Conservation (phyloP, 2,329 filamentous ascomycete species). For the Ophiostoma himal-ulmi region DNA sequence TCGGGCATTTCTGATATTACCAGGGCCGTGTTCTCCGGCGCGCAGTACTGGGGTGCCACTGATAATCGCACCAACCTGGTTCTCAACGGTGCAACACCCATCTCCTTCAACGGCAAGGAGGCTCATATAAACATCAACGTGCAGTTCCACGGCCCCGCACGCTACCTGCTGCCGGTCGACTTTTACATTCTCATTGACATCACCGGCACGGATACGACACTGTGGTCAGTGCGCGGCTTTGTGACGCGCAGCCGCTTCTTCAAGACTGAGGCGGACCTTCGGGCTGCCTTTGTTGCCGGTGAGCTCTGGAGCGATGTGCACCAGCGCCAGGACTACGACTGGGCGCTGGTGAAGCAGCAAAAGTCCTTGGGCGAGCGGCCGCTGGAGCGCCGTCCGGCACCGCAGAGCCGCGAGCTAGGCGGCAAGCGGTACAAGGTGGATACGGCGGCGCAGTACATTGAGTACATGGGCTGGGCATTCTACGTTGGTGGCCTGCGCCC, state of each 20-base stretch:
- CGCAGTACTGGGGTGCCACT: conserved; percentile 31
- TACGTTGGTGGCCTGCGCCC: conserved; percentile 43
- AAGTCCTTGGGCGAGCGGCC: conserved; percentile 30
- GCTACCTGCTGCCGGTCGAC: conserved; percentile 41
- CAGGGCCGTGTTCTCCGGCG: conserved; percentile 35
- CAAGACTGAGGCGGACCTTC: conserved; percentile 32
- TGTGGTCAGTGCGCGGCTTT: conserved; percentile 40
- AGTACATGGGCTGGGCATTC: conserved; percentile 50
- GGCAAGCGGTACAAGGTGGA: conserved; percentile 42
- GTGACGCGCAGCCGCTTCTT: conserved; percentile 40
- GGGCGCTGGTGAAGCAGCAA: conserved; percentile 34
- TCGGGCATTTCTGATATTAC: conserved; percentile 38
- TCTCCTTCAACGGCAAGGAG: conserved; percentile 38
- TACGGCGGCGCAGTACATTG: conserved; percentile 41
- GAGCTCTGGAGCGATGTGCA: conserved; percentile 34
- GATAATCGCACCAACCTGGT: conserved; percentile 32
- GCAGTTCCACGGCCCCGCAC: conserved; percentile 36
- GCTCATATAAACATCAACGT: conserved; percentile 40
- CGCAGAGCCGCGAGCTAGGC: conserved; percentile 35
- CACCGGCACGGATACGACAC: conserved; percentile 39
- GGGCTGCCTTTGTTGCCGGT: conserved; percentile 36
- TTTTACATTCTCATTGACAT: conserved; percentile 42
- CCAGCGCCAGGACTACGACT: conserved; percentile 34
- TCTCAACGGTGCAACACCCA: conserved; percentile 34
- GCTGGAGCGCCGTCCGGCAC: conserved; percentile 35